Evolutionary conservation across 1,284 basidiomycete species (phyloP), one percentile per base, ranked within the genome.

Genomic region (Cystobasidium slooffiae): DNA sequence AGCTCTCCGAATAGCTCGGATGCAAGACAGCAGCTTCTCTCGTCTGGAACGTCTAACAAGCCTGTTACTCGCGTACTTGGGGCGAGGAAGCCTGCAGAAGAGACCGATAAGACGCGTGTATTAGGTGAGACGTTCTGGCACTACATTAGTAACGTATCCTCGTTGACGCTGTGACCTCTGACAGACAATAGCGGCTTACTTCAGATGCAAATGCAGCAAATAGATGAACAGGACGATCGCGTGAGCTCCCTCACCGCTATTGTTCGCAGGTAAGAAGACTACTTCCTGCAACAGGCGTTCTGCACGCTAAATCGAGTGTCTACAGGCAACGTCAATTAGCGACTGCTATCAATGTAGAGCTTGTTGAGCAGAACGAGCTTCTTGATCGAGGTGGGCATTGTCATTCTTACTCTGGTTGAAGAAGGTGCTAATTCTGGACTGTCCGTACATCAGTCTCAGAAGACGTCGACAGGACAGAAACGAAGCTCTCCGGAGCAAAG

Each of bases 91-190:
- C 83, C 86, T 59, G 89, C 90, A 0, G 85, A 88, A 81, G 96
- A 98, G 81, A 96, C 94, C 14, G 88, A 89, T 62, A 84, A 87
- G 78, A 98, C 96, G 1, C 87, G 95, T 6, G 91, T 93, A 1
- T 84, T 97, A 80, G 61, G 61, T 63, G 47, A 7, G 61, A 46
- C 24, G 31, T 6, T 6, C 22, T 51, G 16, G 5, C 43, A 3
- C 24, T 7, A 31, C 24, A 8, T 1, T 46, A 22, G n/a, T n/a
- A 47, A 4, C 20, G 44, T 24, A 24, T 22, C 6, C 9, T 0
- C 24, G 44, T 18, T 49, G 44, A 49, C 44, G 3, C 5, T 46
- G 16, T 24, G 6, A 41, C 43, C 10, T n/a, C 22, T 61, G 41
- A 6, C n/a, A 63, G 94, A 96, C 81, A 88, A 94, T 79, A 85